Base-by-base conservation (phyloP, 805 yeast species). In the Schizosaccharomyces cryophilus region DNA sequence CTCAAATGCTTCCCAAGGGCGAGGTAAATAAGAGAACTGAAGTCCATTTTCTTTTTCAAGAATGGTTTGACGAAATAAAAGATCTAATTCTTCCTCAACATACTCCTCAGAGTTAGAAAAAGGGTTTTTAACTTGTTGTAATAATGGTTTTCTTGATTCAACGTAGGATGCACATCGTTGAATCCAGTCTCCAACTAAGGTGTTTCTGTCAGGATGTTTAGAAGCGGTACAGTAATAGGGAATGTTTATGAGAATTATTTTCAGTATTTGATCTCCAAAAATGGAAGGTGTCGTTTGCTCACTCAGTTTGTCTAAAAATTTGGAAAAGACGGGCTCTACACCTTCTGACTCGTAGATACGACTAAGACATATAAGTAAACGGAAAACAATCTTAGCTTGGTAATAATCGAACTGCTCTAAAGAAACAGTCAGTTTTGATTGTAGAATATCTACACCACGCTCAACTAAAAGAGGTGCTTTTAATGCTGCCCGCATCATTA, bases 401-500 rank as follows among this genome's bases (percentile, higher is more conserved):
- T 88, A 72, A 2, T 83, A 70, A 0, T 87, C 80, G 64, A 87
- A 72, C 64, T 88, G 81, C 67, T 95, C 80, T 63, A 87, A 67
- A 17, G 82, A 71, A 15, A 69, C 66, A 6, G 78, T 76, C 60
- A 87, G 69, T 17, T 29, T 21, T 7, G 35, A 24, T 5, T 29
- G n/a, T 9, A 21, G 24, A 24, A 17, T 24, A 15, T 21, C 56
- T 1, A 29, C 56, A 55, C 81, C 73, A 24, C 72, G 75, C 66
- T 85, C 85, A 19, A 83, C 73, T 66, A 80, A 78, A 30, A 77
- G 76, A 65, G 84, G 88, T 60, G 79, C 78, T 65, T 80, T 79
- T 60, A 94, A 90, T 54, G 86, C 81, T 58, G 86, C 81, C 26
- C 82, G 73, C 66, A 83, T 77, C 4, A 88, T 72, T 65, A 87